These are phyloP conservation scores for Pterulicium gracile DNA, from an alignment of 1,284 basidiomycete genomes.

Conservation along the genomic window DNA sequence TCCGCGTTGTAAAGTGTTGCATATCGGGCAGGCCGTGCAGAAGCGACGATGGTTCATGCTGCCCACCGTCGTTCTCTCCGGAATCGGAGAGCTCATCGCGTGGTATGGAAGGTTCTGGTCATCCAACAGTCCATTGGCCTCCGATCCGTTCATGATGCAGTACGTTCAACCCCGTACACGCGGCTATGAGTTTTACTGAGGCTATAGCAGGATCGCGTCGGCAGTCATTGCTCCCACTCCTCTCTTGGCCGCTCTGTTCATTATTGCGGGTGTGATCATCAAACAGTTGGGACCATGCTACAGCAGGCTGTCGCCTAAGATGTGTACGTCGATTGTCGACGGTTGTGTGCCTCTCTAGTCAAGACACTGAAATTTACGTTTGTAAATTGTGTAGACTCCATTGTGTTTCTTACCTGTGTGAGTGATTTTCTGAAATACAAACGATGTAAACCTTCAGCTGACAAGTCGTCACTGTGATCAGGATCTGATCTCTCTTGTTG, in stretches of 20 bases:
- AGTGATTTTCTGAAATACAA: too few relatives aligned
- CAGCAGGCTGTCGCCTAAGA: slow-evolving; percentile 26
- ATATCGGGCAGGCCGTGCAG: too few relatives aligned
- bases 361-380: too few relatives aligned
- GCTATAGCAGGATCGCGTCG: slow-evolving; percentile 26
- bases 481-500: slow-evolving; percentile 29
- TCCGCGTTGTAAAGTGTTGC: too few relatives aligned
- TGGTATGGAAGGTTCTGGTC: neutral
- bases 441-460: neutral
- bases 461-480: neutral
- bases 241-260: slow-evolving; percentile 34
- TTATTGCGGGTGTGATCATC: slow-evolving; percentile 33
- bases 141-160: too few relatives aligned
- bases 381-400: neutral
- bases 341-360: neutral
- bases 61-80: neutral
- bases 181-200: too few relatives aligned
- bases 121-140: slow-evolving; percentile 6
- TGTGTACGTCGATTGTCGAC: slow-evolving; percentile 27
- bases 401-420: neutral
- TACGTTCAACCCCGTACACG: too few relatives aligned
- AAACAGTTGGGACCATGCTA: slow-evolving; percentile 27
- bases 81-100: neutral
- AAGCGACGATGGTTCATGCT: neutral
- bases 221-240: slow-evolving; percentile 36